Percentiles rank a stretch among this genome's conserved stretches.
Evolutionary conservation across 495 filamentous ascomycete species (phyloP).

Genomic region (Evernia prunastri): DNA sequence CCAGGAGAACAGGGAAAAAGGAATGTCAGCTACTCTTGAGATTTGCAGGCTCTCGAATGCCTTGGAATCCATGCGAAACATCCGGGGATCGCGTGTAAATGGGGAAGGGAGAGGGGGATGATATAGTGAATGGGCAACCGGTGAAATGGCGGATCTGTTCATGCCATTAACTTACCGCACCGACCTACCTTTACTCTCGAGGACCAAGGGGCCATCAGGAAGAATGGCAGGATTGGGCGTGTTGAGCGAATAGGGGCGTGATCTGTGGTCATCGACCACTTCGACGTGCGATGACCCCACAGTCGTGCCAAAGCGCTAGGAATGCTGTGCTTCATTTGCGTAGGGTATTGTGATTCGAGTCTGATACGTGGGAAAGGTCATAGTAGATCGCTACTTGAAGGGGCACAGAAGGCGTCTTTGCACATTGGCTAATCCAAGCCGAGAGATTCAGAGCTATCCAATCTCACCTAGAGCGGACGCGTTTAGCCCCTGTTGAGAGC

Average conservation of each 20-base stretch:
- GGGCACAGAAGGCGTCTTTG: neutral
- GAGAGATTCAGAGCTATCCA: neutral
- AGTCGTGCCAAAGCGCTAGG: neutral
- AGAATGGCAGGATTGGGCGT: neutral
- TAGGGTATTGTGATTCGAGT: neutral
- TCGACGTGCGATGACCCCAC: neutral
- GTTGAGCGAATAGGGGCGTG: neutral
- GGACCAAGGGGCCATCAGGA: neutral
- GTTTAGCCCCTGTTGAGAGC: constrained; percentile 11
- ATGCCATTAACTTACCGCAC: constrained; percentile 13
- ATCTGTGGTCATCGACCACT: neutral
- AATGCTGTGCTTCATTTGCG: neutral
- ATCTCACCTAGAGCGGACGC: constrained; percentile 9
- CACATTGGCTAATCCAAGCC: neutral
- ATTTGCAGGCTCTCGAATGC: neutral
- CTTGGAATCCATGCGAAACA: neutral
- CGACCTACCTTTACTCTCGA: constrained; percentile 13
- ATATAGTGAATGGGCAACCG: constrained; percentile 1
- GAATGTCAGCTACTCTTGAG: constrained; percentile 10
- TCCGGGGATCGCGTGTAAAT: constrained; percentile 3
- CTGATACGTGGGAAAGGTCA: neutral
- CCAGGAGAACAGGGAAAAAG: neutral
- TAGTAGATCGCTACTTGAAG: neutral
- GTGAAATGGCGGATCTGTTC: constrained; percentile 3
- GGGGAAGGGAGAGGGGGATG: neutral